Evolutionary conservation across 441 rosid species (phyloP).

Genomic region (Erodium moschatum): DNA sequence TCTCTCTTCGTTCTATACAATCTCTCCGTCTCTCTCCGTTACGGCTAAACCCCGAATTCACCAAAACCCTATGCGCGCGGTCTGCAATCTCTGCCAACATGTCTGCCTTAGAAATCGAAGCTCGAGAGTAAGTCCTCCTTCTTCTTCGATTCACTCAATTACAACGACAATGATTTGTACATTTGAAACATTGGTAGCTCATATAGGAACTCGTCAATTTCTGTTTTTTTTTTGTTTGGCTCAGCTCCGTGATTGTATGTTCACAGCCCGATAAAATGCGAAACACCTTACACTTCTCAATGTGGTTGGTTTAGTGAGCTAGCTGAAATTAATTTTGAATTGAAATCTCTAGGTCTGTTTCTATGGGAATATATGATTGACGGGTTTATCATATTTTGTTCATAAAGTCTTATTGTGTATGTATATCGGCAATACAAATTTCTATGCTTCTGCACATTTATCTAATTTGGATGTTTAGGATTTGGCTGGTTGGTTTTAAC

Average conservation of each 20-base stretch:
- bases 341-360: neutral
- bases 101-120: conserved; percentile 81
- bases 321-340: neutral
- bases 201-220: conserved; percentile 10
- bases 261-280: neutral
- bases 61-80: conserved; percentile 4
- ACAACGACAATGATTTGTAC: neutral
- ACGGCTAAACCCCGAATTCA: conserved; percentile 6
- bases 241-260: neutral
- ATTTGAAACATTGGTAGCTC: neutral
- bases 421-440: neutral
- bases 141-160: neutral
- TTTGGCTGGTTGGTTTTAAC: neutral
- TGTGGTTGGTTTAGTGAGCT: neutral
- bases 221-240: neutral
- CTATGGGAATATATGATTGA: neutral
- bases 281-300: neutral
- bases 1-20: neutral
- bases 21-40: neutral
- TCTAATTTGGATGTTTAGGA: neutral
- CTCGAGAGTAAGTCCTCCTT: conserved; percentile 63
- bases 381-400: neutral
- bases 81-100: conserved; percentile 25
- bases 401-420: neutral
- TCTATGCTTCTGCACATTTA: neutral